Percentiles rank a stretch among this genome's conserved stretches.
Conservation (phyloP, 306 rosid genomes). For the Prunus padus region DNA sequence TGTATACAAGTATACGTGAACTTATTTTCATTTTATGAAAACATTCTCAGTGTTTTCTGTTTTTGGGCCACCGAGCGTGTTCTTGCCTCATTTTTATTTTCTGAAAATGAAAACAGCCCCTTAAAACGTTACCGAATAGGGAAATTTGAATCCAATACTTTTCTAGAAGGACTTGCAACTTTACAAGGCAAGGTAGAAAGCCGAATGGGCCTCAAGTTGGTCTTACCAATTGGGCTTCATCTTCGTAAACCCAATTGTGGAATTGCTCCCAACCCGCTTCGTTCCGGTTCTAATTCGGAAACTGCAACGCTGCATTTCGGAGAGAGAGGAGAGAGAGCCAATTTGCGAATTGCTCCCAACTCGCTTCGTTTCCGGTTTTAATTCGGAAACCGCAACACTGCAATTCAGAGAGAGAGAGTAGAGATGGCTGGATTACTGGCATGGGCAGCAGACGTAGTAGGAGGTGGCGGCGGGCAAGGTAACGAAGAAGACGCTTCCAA, state of each 20-base stretch:
- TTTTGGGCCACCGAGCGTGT: too few relatives aligned
- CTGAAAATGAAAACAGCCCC: too few relatives aligned
- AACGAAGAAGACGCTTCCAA: constrained; percentile 28
- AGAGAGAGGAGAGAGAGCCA: neutral
- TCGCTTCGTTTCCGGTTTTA: neutral
- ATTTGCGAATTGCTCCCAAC: neutral
- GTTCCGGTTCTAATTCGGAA: neutral
- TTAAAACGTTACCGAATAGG: too few relatives aligned
- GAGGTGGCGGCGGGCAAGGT: constrained; percentile 47
- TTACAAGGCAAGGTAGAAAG: neutral
- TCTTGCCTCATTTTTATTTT: too few relatives aligned
- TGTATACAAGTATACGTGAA: too few relatives aligned
- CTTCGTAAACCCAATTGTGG: neutral
- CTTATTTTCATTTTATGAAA: too few relatives aligned
- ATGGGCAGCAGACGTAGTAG: constrained; percentile 97
- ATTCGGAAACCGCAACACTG: neutral
- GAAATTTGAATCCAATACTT: too few relatives aligned
- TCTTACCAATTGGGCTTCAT: too few relatives aligned
- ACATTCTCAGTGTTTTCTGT: too few relatives aligned
- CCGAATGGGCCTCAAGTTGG: neutral
- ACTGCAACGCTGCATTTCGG: neutral
- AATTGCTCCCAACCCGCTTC: neutral
- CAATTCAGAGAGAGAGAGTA: neutral
- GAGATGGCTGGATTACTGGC: constrained; percentile 90
- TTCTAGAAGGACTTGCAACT: too few relatives aligned